These are phyloP conservation scores for Pythium sukuiense DNA, from an alignment of 352 stramenopile genomes.

Conservation along the genomic window DNA sequence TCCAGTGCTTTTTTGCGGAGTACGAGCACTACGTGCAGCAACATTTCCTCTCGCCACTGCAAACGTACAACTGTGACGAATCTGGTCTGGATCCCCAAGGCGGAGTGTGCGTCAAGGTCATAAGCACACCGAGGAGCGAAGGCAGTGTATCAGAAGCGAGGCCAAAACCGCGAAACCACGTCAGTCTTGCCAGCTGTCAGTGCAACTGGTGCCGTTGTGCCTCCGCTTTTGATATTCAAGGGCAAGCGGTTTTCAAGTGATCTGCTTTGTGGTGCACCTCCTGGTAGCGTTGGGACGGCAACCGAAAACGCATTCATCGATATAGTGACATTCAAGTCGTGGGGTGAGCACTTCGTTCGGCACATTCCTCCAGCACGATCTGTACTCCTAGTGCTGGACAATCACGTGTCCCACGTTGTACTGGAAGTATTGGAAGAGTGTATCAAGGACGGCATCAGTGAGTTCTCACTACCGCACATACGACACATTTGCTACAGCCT, in stretches of 20 bases:
- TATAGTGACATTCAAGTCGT: conserved; percentile 2
- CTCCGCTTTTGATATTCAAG: conserved; percentile 1
- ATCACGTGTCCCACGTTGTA: conserved; percentile 2
- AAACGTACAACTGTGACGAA: conserved; percentile 15
- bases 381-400: conserved; percentile 11
- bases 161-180: conserved; percentile 8
- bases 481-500: conserved; percentile 15
- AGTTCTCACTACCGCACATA: conserved; percentile 8
- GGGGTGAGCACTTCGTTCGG: conserved; percentile 10
- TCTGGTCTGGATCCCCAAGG: conserved; percentile 10
- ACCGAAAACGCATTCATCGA: conserved; percentile 19
- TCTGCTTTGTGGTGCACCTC: not conserved
- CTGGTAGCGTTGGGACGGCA: not conserved
- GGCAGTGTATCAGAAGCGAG: conserved; percentile 2
- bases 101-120: not conserved
- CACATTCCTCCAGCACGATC: conserved; percentile 7
- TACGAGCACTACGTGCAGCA: conserved; percentile 3
- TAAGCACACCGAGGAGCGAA: not conserved
- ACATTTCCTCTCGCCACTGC: not conserved
- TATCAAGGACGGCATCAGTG: not conserved
- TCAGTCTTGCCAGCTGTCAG: conserved; percentile 4
- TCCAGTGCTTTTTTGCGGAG: conserved; percentile 5
- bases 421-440: conserved; percentile 5
- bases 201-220: conserved; percentile 1
- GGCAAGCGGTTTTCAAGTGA: not conserved